Evolutionary conservation across 257 asterid genomes (phyloP).

Genomic region (Ehretia macrophylla): DNA sequence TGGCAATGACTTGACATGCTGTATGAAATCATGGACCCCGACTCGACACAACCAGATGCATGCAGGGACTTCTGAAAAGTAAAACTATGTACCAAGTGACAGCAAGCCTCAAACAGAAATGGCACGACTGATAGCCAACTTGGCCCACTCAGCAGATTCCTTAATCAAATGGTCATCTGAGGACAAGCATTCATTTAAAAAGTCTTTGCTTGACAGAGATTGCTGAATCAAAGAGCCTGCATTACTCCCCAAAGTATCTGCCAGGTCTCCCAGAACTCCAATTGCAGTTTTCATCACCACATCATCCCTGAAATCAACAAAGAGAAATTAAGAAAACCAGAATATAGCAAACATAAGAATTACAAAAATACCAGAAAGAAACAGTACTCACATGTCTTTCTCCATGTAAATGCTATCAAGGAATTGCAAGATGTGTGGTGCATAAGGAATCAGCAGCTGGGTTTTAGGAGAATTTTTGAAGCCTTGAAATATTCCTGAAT

Average conservation of each 20-base stretch:
- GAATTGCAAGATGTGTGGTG: slow-evolving; percentile 25
- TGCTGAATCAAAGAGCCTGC: slow-evolving; percentile 66
- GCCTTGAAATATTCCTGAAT: slow-evolving; percentile 29
- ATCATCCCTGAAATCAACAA: slow-evolving; percentile 49
- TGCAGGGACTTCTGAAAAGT: slow-evolving; percentile 35
- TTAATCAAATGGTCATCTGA: slow-evolving; percentile 74
- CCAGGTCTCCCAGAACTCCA: slow-evolving; percentile 78
- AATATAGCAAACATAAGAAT: not conserved
- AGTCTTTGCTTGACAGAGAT: slow-evolving; percentile 60
- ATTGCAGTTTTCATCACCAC: slow-evolving; percentile 75
- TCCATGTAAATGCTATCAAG: slow-evolving; percentile 29
- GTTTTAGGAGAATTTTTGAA: slow-evolving; percentile 27
- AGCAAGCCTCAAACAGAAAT: slow-evolving; percentile 52
- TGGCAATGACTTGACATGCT: slow-evolving; percentile 41
- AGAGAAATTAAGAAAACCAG: not conserved
- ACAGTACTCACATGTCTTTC: slow-evolving; percentile 26
- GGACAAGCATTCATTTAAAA: slow-evolving; percentile 62
- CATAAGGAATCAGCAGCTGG: slow-evolving; percentile 26
- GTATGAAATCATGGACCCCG: slow-evolving; percentile 38
- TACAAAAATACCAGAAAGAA: not conserved
- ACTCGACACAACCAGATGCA: slow-evolving; percentile 65
- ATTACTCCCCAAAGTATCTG: slow-evolving; percentile 71
- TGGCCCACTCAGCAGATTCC: slow-evolving; percentile 84
- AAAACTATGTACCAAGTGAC: slow-evolving; percentile 33
- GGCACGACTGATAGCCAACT: slow-evolving; percentile 69